These are phyloP conservation scores for Zygosaccharomyces sapae DNA, from an alignment of 1,139 yeast genomes.

Conservation along the genomic window DNA sequence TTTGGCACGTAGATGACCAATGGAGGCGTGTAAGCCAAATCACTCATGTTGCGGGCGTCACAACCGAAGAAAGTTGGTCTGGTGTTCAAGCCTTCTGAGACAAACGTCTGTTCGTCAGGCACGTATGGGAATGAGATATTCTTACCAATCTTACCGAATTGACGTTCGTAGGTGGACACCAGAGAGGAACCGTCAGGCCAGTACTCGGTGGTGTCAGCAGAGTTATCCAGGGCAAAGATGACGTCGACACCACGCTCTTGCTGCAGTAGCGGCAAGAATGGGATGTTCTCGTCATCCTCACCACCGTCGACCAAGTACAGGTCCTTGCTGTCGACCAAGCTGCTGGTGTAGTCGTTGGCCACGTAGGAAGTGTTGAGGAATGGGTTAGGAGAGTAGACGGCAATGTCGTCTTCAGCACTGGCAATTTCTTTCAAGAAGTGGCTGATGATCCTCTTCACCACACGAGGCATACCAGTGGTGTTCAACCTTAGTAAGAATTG, in stretches of 20 bases:
- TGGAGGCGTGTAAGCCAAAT: constrained; percentile 57
- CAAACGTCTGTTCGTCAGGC: constrained; percentile 67
- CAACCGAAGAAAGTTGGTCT: constrained; percentile 87
- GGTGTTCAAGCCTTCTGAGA: constrained; percentile 51
- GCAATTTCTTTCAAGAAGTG: constrained; percentile 46
- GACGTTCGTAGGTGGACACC: constrained; percentile 62
- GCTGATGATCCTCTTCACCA: constrained; percentile 45
- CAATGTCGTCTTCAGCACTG: constrained; percentile 57
- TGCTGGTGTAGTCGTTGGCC: constrained; percentile 32
- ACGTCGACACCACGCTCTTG: constrained; percentile 69
- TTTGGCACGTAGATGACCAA: constrained; percentile 77
- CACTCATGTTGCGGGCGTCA: constrained; percentile 61
- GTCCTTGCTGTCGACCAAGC: constrained; percentile 42
- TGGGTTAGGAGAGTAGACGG: constrained; percentile 74
- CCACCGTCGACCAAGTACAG: constrained; percentile 85
- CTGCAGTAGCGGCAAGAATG: constrained; percentile 72
- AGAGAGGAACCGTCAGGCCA: constrained; percentile 83
- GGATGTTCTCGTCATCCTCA: constrained; percentile 75
- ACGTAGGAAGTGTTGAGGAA: constrained; percentile 43
- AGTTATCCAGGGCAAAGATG: constrained; percentile 77
- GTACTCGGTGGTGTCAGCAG: constrained; percentile 61
- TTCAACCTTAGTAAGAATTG: constrained; percentile 60
- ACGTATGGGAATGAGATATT: constrained; percentile 77
- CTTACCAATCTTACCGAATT: constrained; percentile 58
- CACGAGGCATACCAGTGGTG: constrained; percentile 47